phyloP scores from a whole-genome alignment of 2,329 filamentous ascomycete genomes.

The Ceratocystiopsis brevicomis region DNA sequence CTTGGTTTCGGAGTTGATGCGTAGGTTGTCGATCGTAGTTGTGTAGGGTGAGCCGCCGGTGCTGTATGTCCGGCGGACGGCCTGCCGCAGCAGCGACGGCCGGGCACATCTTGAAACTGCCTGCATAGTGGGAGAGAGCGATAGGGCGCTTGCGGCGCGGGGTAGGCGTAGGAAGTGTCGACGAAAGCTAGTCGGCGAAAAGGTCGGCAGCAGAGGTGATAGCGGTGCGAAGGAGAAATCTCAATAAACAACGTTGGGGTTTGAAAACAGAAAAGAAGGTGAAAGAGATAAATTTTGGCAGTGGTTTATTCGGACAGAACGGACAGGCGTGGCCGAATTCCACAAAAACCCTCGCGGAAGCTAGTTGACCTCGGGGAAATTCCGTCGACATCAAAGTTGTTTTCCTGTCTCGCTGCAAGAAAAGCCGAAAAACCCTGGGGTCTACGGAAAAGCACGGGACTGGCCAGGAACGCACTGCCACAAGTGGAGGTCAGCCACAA shows the following conservation, averaged over 20 bases:
- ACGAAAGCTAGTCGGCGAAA: not conserved
- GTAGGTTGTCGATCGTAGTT: conserved; percentile 64
- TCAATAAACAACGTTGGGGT: not conserved
- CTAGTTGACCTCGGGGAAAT: no score
- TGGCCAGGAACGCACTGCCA: no score
- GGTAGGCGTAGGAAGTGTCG: not conserved
- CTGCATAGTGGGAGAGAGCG: conserved; percentile 45
- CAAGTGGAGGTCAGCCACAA: no score
- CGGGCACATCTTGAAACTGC: conserved; percentile 54
- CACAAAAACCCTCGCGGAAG: no score
- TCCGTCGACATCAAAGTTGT: no score
- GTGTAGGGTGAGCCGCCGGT: conserved; percentile 51
- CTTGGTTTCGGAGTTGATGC: conserved; percentile 84
- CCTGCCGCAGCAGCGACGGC: conserved; percentile 48
- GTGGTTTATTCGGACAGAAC: no score
- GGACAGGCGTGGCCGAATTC: no score
- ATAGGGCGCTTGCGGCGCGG: not conserved
- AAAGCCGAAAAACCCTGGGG: no score
- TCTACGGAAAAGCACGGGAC: no score
- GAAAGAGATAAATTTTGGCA: no score
- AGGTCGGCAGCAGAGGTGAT: not conserved
- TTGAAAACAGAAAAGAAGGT: not conserved
- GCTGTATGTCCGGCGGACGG: conserved; percentile 53
- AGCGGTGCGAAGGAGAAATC: not conserved
- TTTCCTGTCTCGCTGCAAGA: no score